These are phyloP conservation scores for Scheffersomyces coipomensis DNA, from an alignment of 805 yeast genomes.

Conservation along the genomic window DNA sequence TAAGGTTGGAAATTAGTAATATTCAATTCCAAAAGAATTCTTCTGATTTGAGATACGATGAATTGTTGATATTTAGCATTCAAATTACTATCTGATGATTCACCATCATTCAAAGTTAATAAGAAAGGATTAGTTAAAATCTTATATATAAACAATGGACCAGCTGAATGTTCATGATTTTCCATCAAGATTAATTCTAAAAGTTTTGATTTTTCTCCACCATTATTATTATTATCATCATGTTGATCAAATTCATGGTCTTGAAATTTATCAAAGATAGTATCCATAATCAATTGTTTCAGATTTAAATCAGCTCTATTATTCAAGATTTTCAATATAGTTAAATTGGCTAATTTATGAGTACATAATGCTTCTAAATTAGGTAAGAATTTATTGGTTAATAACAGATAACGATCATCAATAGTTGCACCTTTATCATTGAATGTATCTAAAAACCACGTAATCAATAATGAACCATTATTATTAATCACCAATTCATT, in stretches of 20 bases:
- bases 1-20: slow-evolving; percentile 64
- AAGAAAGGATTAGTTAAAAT: slow-evolving; percentile 68
- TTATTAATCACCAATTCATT: slow-evolving; percentile 77
- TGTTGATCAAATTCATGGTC: slow-evolving; percentile 17
- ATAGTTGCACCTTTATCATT: slow-evolving; percentile 18
- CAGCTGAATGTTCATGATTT: slow-evolving; percentile 51
- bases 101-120: slow-evolving; percentile 39
- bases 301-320: slow-evolving; percentile 64
- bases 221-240: slow-evolving; percentile 11
- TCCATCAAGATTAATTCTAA: slow-evolving; percentile 67
- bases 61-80: slow-evolving; percentile 46
- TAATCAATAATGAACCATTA: slow-evolving; percentile 84
- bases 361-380: slow-evolving; percentile 64
- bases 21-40: slow-evolving; percentile 58
- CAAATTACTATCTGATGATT: slow-evolving; percentile 21
- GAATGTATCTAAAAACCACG: slow-evolving; percentile 90
- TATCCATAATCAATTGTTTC: slow-evolving; percentile 58
- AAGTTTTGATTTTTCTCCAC: slow-evolving; percentile 39
- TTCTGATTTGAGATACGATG: slow-evolving; percentile 60
- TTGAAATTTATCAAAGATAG: slow-evolving; percentile 57
- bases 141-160: slow-evolving; percentile 68
- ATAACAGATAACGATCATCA: slow-evolving; percentile 61
- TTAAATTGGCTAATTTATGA: slow-evolving; percentile 82
- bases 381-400: slow-evolving; percentile 63
- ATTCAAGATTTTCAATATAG: slow-evolving; percentile 75